phyloP scores from a whole-genome alignment of 192 early-diverging fungal species.

The Gonapodya prolifera region DNA sequence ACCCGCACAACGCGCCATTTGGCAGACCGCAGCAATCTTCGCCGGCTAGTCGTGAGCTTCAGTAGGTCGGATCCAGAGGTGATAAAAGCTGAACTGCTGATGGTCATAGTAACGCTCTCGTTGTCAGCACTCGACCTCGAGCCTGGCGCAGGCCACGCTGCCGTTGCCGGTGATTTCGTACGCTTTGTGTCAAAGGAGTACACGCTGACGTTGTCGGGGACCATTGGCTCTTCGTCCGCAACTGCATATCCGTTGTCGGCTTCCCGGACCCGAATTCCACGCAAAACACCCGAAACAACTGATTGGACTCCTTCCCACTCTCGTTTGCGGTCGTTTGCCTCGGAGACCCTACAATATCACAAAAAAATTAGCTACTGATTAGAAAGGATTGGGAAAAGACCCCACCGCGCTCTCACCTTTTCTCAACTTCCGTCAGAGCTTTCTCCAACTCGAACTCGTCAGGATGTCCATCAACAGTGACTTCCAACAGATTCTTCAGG shows the following conservation, averaged over 20 bases:
- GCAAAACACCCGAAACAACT: slow-evolving; percentile 17
- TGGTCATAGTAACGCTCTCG: neutral
- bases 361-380: neutral
- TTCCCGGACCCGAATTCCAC: slow-evolving; percentile 2
- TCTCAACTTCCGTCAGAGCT: slow-evolving; percentile 56
- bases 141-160: neutral
- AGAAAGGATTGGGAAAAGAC: neutral
- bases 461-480: slow-evolving; percentile 60
- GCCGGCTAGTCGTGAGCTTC: neutral
- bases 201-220: neutral
- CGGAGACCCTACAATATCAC: slow-evolving; percentile 33
- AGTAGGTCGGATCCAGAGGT: neutral
- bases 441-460: slow-evolving; percentile 54
- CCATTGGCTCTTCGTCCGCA: neutral
- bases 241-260: neutral
- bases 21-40: neutral
- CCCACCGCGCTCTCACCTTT: neutral
- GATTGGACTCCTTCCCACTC: slow-evolving; percentile 37
- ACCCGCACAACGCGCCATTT: neutral
- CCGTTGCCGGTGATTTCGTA: neutral
- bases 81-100: neutral
- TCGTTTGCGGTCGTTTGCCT: slow-evolving; percentile 79
- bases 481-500: slow-evolving; percentile 66
- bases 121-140: neutral
- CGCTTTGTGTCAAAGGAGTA: neutral